These are phyloP conservation scores for Mycena sp. DNA, from an alignment of 1,284 basidiomycete genomes.

Conservation along the genomic window DNA sequence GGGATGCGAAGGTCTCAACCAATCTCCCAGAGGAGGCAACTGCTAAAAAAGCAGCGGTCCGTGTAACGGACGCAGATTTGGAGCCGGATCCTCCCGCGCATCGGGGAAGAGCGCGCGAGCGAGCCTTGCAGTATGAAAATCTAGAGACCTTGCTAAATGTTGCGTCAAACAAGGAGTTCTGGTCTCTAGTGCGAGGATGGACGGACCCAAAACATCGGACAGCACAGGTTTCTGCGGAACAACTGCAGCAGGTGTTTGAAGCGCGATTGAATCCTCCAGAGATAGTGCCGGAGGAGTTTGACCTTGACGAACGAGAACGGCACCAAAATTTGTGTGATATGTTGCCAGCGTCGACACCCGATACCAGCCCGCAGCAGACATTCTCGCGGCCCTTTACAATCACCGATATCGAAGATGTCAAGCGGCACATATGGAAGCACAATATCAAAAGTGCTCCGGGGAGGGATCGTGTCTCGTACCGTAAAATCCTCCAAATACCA, in stretches of 20 bases:
- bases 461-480: constrained; percentile 6
- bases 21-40: too few relatives aligned
- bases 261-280: constrained; percentile 7
- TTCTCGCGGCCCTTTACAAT: constrained; percentile 21
- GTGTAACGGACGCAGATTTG: too few relatives aligned
- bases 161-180: constrained; percentile 4
- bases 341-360: neutral
- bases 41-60: too few relatives aligned
- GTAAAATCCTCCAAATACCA: constrained; percentile 5
- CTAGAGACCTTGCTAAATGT: neutral
- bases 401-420: constrained; percentile 3
- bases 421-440: constrained; percentile 8
- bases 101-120: neutral
- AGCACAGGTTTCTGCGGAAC: neutral
- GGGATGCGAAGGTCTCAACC: too few relatives aligned
- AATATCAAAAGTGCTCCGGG: constrained; percentile 10
- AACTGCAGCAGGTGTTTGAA: neutral
- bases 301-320: neutral
- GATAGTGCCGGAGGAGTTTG: constrained; percentile 1
- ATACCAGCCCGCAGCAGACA: neutral
- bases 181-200: constrained; percentile 1
- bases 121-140: neutral
- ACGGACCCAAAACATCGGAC: neutral
- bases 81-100: neutral
- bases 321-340: neutral